Evolutionary conservation across 1,284 basidiomycete species (phyloP), one percentile per base, ranked within the genome.

Genomic region (Trametes pubescens): DNA sequence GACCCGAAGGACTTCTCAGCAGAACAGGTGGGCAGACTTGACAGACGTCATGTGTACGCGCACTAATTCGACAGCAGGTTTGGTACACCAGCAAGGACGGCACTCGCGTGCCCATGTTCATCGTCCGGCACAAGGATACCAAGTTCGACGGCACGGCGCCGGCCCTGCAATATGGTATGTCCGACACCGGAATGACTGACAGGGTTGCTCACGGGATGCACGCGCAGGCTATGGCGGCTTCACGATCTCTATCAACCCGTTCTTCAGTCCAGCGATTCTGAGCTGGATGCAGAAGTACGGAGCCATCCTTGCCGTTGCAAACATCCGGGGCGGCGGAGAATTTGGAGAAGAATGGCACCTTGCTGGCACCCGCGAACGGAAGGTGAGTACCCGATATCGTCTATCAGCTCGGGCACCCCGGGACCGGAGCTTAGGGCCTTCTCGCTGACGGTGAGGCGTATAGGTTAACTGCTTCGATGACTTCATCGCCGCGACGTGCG

Each of bases 71-170:
- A 9, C 1, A 32, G 22, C 51, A 87, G 84, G 87, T 92, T 11
- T 94, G 92, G 87, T 94, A 89, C 71, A 75, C 80, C 22, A 89
- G 87, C 76, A 92, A 91, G 74, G 94, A 96, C 72, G 92, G 93
- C 0, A 95, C 93, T 2, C 84, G 82, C 55, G 82, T 96, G 37
- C 93, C 94, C 2, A 94, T 96, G 92, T 96, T 95, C 73, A 84
- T 96, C 62, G 92, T 95, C 34, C 84, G 88, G 55, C 91, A 91
- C 72, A 91, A 91, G 74, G 83, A 82, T 24, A 91, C 90, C 21
- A 79, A 83, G 68, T 81, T 86, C 58, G 91, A 95, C 69, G 93
- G 93, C 10, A 90, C 88, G 0, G 91, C 92, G 0, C 88, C 94
- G 5, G 91, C 86, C 0, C 81, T 94, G 29, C 90, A 94, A 72